Percentiles rank a stretch among this genome's conserved stretches.
Conservation (phyloP, 2,329 filamentous ascomycete genomes). For the Beauveria australis region DNA sequence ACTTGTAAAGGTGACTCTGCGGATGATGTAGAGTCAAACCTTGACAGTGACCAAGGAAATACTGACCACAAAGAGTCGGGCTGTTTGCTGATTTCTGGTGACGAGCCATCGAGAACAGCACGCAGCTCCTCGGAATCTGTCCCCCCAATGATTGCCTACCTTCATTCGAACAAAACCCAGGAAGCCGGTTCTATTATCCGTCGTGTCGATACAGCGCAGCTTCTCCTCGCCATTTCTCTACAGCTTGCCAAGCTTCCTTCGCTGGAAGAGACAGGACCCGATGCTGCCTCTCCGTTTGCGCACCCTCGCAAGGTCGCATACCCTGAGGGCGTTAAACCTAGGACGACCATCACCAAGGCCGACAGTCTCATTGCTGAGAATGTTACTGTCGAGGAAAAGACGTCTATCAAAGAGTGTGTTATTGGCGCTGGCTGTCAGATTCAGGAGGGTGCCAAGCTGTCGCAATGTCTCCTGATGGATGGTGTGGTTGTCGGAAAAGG, state of each 20-base stretch:
- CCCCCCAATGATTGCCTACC: constrained; percentile 72
- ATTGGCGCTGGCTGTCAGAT: constrained; percentile 85
- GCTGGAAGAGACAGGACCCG: constrained; percentile 52
- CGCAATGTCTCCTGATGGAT: constrained; percentile 89
- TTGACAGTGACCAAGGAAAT: constrained; percentile 22
- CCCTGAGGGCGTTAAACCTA: constrained; percentile 69
- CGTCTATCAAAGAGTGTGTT: constrained; percentile 85
- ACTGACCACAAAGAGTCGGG: constrained; percentile 8
- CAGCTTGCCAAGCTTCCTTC: constrained; percentile 78
- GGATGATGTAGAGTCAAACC: constrained; percentile 28
- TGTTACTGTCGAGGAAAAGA: constrained; percentile 79
- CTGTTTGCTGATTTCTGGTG: background rate
- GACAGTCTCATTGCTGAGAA: constrained; percentile 85
- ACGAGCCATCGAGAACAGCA: background rate
- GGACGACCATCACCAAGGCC: constrained; percentile 71
- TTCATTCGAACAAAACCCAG: constrained; percentile 52
- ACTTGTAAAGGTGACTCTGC: constrained; percentile 39
- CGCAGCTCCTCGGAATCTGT: constrained; percentile 28
- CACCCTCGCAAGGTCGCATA: constrained; percentile 75
- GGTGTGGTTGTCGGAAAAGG: constrained; percentile 77
- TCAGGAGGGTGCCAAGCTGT: constrained; percentile 73
- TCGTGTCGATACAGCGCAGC: constrained; percentile 77
- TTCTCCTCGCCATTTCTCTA: constrained; percentile 75
- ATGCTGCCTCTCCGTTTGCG: constrained; percentile 61
- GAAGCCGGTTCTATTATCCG: constrained; percentile 59